phyloP scores from a whole-genome alignment of 176 grass and related monocot genomes.

The Raddia guianensis region DNA sequence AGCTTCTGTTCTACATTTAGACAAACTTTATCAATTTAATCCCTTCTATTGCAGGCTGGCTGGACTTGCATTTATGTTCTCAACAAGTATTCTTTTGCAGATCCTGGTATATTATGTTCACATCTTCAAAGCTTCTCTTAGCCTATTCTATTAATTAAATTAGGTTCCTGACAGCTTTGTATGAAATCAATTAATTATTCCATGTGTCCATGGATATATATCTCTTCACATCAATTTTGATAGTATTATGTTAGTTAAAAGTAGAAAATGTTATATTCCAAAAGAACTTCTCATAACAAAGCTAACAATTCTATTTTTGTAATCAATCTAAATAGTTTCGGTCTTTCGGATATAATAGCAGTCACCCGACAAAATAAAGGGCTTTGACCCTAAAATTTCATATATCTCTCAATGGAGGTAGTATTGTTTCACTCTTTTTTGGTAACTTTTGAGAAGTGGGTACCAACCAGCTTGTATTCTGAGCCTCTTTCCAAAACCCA shows the following conservation, averaged over 20 bases:
- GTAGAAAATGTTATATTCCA: too few species aligned
- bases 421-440: not conserved
- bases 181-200: not conserved
- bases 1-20: not conserved
- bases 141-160: not conserved
- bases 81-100: slow-evolving; percentile 86
- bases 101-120: slow-evolving; percentile 64
- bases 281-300: too few species aligned
- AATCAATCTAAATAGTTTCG: not conserved
- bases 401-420: too few species aligned
- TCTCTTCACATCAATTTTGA: too few species aligned
- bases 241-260: too few species aligned
- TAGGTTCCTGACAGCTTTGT: slow-evolving; percentile 11
- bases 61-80: slow-evolving; percentile 98
- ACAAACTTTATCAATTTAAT: not conserved
- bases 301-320: too few species aligned
- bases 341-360: too few species aligned
- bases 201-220: too few species aligned
- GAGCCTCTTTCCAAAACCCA: not conserved
- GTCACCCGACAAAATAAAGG: too few species aligned
- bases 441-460: not conserved
- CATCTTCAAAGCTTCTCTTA: not conserved
- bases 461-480: not conserved
- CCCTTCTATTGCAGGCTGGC: slow-evolving; percentile 61
- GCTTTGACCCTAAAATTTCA: too few species aligned